Evolutionary conservation across 805 yeast genomes (phyloP).

Genomic region (Saturnispora galanensis): DNA sequence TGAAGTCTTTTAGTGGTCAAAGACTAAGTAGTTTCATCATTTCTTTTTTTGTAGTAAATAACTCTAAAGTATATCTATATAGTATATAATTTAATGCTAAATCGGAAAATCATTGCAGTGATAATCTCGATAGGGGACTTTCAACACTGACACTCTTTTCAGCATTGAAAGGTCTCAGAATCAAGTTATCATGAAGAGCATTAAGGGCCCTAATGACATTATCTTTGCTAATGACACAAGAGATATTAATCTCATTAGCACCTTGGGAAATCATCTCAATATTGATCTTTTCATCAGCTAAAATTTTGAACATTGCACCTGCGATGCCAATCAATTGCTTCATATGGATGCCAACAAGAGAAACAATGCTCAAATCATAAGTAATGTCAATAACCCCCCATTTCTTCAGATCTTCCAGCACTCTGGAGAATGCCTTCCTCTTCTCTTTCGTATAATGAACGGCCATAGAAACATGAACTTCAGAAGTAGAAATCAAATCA

Average conservation of each 20-base stretch:
- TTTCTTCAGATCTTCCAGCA: constrained; percentile 65
- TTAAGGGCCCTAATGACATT: constrained; percentile 81
- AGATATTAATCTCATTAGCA: constrained; percentile 93
- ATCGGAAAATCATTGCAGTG: background rate
- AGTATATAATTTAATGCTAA: background rate
- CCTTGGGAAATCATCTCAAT: constrained; percentile 99
- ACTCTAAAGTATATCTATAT: background rate
- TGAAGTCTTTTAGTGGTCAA: no score
- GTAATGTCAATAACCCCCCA: constrained; percentile 88
- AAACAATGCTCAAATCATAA: constrained; percentile 79
- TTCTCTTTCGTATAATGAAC: constrained; percentile 65
- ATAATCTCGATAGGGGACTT: constrained; percentile 4
- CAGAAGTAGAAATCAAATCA: constrained; percentile 92
- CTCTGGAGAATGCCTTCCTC: constrained; percentile 47
- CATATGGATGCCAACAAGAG: constrained; percentile 95
- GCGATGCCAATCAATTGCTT: constrained; percentile 95
- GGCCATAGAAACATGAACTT: constrained; percentile 98
- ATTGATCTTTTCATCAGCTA: constrained; percentile 86
- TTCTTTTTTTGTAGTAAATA: background rate
- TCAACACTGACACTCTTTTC: constrained; percentile 37
- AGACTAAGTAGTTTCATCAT: background rate
- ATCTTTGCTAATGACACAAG: constrained; percentile 80
- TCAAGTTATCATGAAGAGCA: constrained; percentile 69
- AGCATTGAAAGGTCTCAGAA: constrained; percentile 36
- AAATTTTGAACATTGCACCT: constrained; percentile 88